These are phyloP conservation scores for Magnaporthiopsis incrustans DNA, from an alignment of 2,329 filamentous ascomycete species.

Conservation along the genomic window DNA sequence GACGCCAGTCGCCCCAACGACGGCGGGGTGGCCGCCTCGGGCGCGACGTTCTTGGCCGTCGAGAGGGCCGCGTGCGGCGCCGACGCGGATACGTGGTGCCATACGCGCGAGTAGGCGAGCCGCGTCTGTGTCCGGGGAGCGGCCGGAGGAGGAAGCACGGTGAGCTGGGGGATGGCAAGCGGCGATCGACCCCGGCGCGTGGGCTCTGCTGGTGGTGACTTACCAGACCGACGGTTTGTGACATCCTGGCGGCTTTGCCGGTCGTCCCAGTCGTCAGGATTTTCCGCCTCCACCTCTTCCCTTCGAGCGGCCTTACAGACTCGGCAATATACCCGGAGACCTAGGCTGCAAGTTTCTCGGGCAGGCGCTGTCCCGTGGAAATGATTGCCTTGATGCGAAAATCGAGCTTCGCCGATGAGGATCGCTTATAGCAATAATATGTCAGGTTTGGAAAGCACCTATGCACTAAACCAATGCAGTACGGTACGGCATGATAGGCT, in stretches of 20 bases:
- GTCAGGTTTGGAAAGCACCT: neutral
- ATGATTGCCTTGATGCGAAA: neutral
- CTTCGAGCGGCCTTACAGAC: neutral
- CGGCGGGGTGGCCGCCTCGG: constrained; percentile 51
- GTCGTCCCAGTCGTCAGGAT: neutral
- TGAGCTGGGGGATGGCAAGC: neutral
- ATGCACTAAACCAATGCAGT: neutral
- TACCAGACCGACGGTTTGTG: constrained; percentile 72
- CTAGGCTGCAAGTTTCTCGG: neutral
- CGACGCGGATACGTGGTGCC: constrained; percentile 78
- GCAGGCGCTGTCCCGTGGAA: neutral
- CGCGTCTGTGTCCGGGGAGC: constrained; percentile 56
- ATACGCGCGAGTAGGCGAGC: constrained; percentile 90
- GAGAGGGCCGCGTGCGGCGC: constrained; percentile 52
- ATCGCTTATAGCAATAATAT: neutral
- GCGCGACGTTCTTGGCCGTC: constrained; percentile 40
- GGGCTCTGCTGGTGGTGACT: constrained; percentile 21
- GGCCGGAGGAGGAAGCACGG: neutral
- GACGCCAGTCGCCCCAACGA: constrained; percentile 86
- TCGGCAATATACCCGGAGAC: neutral
- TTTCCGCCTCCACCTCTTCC: neutral
- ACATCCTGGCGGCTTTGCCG: constrained; percentile 46
- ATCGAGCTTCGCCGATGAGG: neutral
- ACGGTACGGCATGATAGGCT: neutral
- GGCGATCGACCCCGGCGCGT: too few relatives aligned